Base-by-base conservation (phyloP, 2,329 filamentous ascomycete genomes). In the Leptosphaerulina australis region DNA sequence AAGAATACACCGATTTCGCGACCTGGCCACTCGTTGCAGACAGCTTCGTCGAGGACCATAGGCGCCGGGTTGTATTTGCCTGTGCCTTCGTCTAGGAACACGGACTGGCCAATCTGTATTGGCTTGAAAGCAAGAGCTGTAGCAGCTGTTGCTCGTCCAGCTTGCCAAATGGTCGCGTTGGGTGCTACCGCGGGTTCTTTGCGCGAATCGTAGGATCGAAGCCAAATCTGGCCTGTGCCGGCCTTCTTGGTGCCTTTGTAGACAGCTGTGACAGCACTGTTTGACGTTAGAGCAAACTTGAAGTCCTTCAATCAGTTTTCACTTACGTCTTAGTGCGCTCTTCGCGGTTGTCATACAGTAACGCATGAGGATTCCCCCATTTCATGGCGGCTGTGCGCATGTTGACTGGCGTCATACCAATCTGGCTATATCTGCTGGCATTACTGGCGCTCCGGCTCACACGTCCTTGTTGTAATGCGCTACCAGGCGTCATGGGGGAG, bases 161-260 rank as follows among this genome's bases (percentile, higher is more conserved):
- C 94, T 75, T 99, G 88, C 94, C 94, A 99, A 49, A 99, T 94
- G 35, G 88, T 96, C 74, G 92, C 96, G 67, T 96, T 89, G 55
- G 91, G 93, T 71, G 97, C 92, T 2, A 93, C 89, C 0, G 91
- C 83, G 0, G 92, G 88, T 71, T 97, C 94, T 72, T 88, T 91
- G 64, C 93, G 84, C 12, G 94, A 97, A 71, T 97, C 93, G 74
- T 99, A 99, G 2, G 93, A 97, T 59, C 94, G 87, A 46, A 99
- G 78, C 51, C 97, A 74, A 7, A 87, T 87, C 2, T 92, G 82
- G 1, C 84, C 68, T 3, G 56, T 79, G 5, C 83, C 83, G 29
- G 84, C 84, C 60, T 83, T 85, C 3, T 81, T 80, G 0, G 90
- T 92, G 34, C 91, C 91, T 75, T 90, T 91, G 73, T 96, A 95